Evolutionary conservation across 805 yeast species (phyloP).

Genomic region (Lipomyces oligophaga): DNA sequence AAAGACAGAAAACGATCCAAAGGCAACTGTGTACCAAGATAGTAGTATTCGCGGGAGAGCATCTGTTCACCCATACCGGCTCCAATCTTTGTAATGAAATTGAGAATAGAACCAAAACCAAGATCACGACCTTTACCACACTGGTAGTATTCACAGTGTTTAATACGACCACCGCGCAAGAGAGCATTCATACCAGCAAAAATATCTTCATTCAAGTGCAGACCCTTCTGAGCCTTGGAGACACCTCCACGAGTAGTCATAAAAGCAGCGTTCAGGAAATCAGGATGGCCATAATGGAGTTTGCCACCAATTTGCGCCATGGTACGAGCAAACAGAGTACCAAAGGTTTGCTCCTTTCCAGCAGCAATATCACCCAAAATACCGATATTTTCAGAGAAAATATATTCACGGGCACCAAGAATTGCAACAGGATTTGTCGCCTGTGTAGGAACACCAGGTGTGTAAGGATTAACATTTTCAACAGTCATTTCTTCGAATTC

Average conservation of each 20-base stretch:
- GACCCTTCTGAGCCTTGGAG: constrained; percentile 89
- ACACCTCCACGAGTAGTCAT: constrained; percentile 96
- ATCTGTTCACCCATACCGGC: constrained; percentile 99
- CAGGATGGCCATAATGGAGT: constrained; percentile 95
- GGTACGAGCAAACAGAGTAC: constrained; percentile 90
- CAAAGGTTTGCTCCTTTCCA: constrained; percentile 95
- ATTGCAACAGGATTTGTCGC: constrained; percentile 69
- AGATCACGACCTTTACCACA: constrained; percentile 96
- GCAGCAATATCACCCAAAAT: constrained; percentile 95
- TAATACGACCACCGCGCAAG: constrained; percentile 86
- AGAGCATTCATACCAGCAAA: constrained; percentile 93
- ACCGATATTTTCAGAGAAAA: constrained; percentile 89
- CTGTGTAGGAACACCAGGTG: constrained; percentile 51
- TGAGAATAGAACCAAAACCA: constrained; percentile 87
- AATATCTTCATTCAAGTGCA: constrained; percentile 91
- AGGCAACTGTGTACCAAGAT: constrained; percentile 84
- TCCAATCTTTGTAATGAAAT: constrained; percentile 93
- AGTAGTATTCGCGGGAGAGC: constrained; percentile 85
- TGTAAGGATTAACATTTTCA: constrained; percentile 49
- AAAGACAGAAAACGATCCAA: constrained; percentile 86
- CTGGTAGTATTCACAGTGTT: constrained; percentile 93
- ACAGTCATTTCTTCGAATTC: constrained; percentile 81
- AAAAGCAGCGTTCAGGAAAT: constrained; percentile 80
- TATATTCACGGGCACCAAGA: constrained; percentile 91
- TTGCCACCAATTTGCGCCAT: constrained; percentile 92